These are phyloP conservation scores for Parastagonospora nodorum DNA, from an alignment of 2,329 filamentous ascomycete genomes.

Conservation along the genomic window DNA sequence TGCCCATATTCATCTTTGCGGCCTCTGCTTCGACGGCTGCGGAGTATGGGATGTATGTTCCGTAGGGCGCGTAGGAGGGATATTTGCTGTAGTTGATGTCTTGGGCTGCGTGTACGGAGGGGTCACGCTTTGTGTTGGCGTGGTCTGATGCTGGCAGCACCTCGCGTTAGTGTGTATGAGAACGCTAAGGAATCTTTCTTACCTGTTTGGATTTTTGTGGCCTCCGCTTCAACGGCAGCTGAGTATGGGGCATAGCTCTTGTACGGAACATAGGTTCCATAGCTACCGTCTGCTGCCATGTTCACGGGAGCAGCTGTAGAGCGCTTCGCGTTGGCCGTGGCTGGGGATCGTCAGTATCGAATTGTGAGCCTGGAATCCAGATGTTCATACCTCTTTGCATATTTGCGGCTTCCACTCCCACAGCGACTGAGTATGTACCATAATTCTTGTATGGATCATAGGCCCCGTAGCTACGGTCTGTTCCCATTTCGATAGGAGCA, in stretches of 20 bases:
- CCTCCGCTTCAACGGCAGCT: not conserved
- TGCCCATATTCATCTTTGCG: constrained; percentile 1
- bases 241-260: constrained; percentile 2
- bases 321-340: too few relatives aligned
- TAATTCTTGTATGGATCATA: constrained; percentile 5
- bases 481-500: constrained; percentile 9
- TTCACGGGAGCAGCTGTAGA: constrained; percentile 20
- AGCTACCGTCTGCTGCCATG: not conserved
- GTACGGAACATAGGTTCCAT: constrained; percentile 3
- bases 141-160: too few relatives aligned
- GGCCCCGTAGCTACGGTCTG: not conserved
- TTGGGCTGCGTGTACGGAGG: not conserved
- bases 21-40: constrained; percentile 5
- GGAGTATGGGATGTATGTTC: constrained; percentile 6
- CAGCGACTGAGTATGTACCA: not conserved
- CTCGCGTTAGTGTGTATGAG: too few relatives aligned
- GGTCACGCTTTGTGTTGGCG: constrained; percentile 4
- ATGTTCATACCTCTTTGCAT: too few relatives aligned
- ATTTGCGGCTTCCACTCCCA: constrained; percentile 3
- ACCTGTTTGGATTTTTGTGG: not conserved
- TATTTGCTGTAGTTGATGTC: constrained; percentile 3
- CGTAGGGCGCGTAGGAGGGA: constrained; percentile 8
- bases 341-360: too few relatives aligned
- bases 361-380: too few relatives aligned
- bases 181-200: too few relatives aligned